Percentiles rank a stretch among this genome's conserved stretches.
These are phyloP conservation scores for Hypoxylon sp. DNA, from an alignment of 2,329 filamentous ascomycete species.

Conservation along the genomic window DNA sequence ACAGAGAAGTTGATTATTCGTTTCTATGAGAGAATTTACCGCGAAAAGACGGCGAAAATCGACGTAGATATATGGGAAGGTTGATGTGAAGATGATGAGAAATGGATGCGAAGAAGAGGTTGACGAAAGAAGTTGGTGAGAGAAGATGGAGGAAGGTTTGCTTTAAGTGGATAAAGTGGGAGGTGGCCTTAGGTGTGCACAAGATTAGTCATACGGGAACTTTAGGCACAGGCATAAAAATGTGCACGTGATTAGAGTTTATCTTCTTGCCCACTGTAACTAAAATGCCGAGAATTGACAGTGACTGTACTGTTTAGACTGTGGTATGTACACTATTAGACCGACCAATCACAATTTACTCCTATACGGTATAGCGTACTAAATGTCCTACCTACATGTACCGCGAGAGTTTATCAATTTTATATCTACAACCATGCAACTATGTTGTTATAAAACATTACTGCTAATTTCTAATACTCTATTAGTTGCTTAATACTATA, in stretches of 20 bases:
- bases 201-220: slow-evolving; percentile 33
- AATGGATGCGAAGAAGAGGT: slow-evolving; percentile 9
- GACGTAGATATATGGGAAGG: slow-evolving; percentile 4
- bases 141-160: slow-evolving; percentile 28
- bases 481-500: too few species aligned
- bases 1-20: background rate
- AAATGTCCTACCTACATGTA: too few species aligned
- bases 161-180: slow-evolving; percentile 23
- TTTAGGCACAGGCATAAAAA: slow-evolving; percentile 5
- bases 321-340: too few species aligned
- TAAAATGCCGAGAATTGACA: slow-evolving; percentile 14
- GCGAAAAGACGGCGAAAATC: slow-evolving; percentile 1
- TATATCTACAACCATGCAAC: too few species aligned
- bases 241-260: slow-evolving; percentile 12
- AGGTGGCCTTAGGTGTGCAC: slow-evolving; percentile 19
- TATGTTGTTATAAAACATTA: too few species aligned
- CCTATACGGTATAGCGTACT: too few species aligned
- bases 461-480: too few species aligned
- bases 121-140: slow-evolving; percentile 9
- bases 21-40: slow-evolving; percentile 2
- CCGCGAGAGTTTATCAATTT: too few species aligned
- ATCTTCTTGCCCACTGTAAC: background rate
- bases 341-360: too few species aligned
- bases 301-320: background rate
- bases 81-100: slow-evolving; percentile 24